These are phyloP conservation scores for Xylaria arbuscula DNA, from an alignment of 2,329 filamentous ascomycete genomes.

Conservation along the genomic window DNA sequence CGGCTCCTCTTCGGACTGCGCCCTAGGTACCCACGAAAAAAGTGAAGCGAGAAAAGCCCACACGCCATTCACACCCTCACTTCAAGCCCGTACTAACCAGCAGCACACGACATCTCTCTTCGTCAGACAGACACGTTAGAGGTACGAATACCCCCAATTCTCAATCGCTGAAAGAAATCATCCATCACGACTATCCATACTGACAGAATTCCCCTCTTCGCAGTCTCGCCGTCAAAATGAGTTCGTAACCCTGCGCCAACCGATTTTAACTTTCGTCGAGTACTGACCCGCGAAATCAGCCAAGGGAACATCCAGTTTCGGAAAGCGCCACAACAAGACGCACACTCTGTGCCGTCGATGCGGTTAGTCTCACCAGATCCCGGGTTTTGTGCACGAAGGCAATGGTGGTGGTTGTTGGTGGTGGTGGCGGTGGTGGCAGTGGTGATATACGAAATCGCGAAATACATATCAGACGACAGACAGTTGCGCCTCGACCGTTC, in stretches of 20 bases:
- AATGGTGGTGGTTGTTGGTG: conserved; percentile 10
- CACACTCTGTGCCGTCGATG: conserved; percentile 98
- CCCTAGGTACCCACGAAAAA: conserved; percentile 47
- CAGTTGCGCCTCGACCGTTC: neutral
- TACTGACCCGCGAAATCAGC: conserved; percentile 49
- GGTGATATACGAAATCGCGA: conserved; percentile 7
- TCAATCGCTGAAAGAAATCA: neutral
- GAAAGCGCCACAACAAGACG: conserved; percentile 91
- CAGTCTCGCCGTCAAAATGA: conserved; percentile 52
- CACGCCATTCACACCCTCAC: conserved; percentile 38
- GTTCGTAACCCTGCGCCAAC: conserved; percentile 44
- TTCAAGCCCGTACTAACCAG: conserved; percentile 42
- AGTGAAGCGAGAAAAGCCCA: conserved; percentile 46
- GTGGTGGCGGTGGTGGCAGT: neutral
- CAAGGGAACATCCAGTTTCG: conserved; percentile 54
- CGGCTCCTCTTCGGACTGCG: conserved; percentile 47
- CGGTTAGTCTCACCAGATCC: conserved; percentile 71
- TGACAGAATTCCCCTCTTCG: conserved; percentile 31
- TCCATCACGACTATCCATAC: conserved; percentile 22
- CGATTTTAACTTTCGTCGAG: conserved; percentile 30
- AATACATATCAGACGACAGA: conserved; percentile 21
- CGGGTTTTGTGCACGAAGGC: conserved; percentile 8
- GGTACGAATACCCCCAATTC: conserved; percentile 37
- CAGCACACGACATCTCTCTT: conserved; percentile 42
- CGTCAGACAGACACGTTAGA: conserved; percentile 44